Evolutionary conservation across 1,284 basidiomycete genomes (phyloP).

Genomic region (Neolentinus lepideus): DNA sequence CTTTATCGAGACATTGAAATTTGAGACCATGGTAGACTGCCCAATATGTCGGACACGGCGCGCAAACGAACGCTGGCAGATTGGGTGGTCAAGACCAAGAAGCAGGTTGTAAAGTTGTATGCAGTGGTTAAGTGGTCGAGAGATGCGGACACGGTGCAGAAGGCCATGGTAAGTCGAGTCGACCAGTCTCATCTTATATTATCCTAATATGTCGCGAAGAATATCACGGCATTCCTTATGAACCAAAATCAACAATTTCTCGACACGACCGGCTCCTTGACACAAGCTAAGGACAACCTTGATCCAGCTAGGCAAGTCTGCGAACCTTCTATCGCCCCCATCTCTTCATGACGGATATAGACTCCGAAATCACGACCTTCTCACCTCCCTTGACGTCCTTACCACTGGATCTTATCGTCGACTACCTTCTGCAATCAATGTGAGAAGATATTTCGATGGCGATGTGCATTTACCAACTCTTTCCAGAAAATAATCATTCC

Average conservation of each 20-base stretch:
- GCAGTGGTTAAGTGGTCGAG: slow-evolving; percentile 80
- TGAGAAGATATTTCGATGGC: slow-evolving; percentile 19
- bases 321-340: neutral
- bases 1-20: slow-evolving; percentile 1
- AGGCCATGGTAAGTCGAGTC: slow-evolving; percentile 62
- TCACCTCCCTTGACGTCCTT: slow-evolving; percentile 82
- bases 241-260: slow-evolving; percentile 81
- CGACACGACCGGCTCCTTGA: slow-evolving; percentile 56
- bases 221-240: slow-evolving; percentile 78
- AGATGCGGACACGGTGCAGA: slow-evolving; percentile 74
- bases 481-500: slow-evolving; percentile 61
- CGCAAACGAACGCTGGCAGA: slow-evolving; percentile 80
- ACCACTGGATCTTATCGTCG: slow-evolving; percentile 77
- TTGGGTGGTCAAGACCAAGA: slow-evolving; percentile 83
- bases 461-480: neutral
- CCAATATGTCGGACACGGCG: slow-evolving; percentile 76
- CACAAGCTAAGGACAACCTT: slow-evolving; percentile 56
- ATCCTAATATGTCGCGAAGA: slow-evolving; percentile 33
- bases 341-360: slow-evolving; percentile 27
- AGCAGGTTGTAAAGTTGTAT: slow-evolving; percentile 85
- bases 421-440: slow-evolving; percentile 75
- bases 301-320: slow-evolving; percentile 54
- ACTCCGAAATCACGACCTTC: slow-evolving; percentile 83
- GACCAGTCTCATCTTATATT: slow-evolving; percentile 4
- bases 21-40: slow-evolving; percentile 45